These are phyloP conservation scores for Colletotrichum cereale DNA, from an alignment of 2,329 filamentous ascomycete genomes.

Conservation along the genomic window DNA sequence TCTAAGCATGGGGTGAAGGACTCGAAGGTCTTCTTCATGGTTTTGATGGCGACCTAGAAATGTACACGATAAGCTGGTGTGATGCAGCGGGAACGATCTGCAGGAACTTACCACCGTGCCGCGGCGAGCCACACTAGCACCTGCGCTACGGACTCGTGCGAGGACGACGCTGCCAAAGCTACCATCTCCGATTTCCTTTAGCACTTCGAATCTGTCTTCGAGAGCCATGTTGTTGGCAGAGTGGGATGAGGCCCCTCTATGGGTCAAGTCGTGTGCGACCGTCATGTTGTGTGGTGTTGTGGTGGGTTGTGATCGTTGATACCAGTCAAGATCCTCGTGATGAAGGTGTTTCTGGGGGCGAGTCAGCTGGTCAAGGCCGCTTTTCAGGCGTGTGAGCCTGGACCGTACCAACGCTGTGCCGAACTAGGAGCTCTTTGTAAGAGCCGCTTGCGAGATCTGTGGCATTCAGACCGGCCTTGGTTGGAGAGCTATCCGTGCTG, in stretches of 20 bases:
- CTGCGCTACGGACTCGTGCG: slow-evolving; percentile 90
- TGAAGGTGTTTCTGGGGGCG: slow-evolving; percentile 37
- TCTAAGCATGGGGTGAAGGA: slow-evolving; percentile 91
- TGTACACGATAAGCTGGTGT: slow-evolving; percentile 18
- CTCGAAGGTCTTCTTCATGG: slow-evolving; percentile 99
- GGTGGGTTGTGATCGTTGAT: slow-evolving; percentile 39
- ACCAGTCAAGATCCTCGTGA: slow-evolving; percentile 40
- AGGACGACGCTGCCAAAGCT: slow-evolving; percentile 97
- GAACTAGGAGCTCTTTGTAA: slow-evolving; percentile 51
- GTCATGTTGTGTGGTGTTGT: slow-evolving; percentile 71
- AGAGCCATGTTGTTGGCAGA: slow-evolving; percentile 70
- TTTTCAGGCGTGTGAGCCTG: slow-evolving; percentile 42
- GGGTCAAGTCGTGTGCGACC: slow-evolving; percentile 78
- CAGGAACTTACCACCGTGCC: slow-evolving; percentile 84
- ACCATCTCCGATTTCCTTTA: slow-evolving; percentile 98
- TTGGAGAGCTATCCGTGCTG: not conserved
- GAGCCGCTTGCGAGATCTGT: slow-evolving; percentile 52
- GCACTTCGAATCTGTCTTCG: slow-evolving; percentile 94
- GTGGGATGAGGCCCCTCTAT: slow-evolving; percentile 73
- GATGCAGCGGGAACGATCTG: slow-evolving; percentile 9
- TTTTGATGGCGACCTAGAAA: slow-evolving; percentile 93
- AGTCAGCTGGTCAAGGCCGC: slow-evolving; percentile 39
- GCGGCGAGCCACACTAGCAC: slow-evolving; percentile 87
- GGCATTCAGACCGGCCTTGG: slow-evolving; percentile 50
- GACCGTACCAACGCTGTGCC: slow-evolving; percentile 44